Conservation (phyloP, 768 basidiomycete species). For the Amanita fuliginea region DNA sequence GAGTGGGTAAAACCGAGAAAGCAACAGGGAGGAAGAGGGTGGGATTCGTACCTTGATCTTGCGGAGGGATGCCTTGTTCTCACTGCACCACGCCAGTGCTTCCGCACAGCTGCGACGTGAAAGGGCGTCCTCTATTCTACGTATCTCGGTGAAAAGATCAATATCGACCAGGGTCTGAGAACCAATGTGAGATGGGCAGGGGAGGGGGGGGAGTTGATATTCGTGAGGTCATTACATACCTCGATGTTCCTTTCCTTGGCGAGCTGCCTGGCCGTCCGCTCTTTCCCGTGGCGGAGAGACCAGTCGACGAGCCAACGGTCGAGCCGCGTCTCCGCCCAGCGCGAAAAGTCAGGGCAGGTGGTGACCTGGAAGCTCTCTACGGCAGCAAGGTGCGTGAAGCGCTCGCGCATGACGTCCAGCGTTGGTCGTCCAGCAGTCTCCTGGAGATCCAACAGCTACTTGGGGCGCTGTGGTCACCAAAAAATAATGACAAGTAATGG, state of each 20-base stretch:
- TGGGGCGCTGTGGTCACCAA: background rate
- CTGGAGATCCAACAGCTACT: slow-evolving; percentile 37
- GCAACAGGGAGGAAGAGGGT: background rate
- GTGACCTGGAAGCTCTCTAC: slow-evolving; percentile 47
- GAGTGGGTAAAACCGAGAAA: slow-evolving; percentile 6
- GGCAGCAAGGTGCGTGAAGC: slow-evolving; percentile 57
- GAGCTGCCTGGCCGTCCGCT: slow-evolving; percentile 64
- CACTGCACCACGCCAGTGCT: slow-evolving; percentile 91
- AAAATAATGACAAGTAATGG: too few species aligned
- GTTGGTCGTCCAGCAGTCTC: slow-evolving; percentile 44
- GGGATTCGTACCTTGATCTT: slow-evolving; percentile 63
- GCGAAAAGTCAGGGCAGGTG: slow-evolving; percentile 46
- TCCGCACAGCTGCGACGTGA: slow-evolving; percentile 69
- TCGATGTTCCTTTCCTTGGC: slow-evolving; percentile 73
- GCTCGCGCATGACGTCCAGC: slow-evolving; percentile 62
- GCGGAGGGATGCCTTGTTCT: slow-evolving; percentile 86
- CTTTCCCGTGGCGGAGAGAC: slow-evolving; percentile 71
- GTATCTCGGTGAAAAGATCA: slow-evolving; percentile 84
- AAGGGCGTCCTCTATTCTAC: slow-evolving; percentile 76
- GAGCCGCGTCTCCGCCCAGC: slow-evolving; percentile 73
- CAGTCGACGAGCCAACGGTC: slow-evolving; percentile 93
- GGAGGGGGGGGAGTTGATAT: too few species aligned
- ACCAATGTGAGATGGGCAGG: background rate
- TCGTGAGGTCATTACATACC: slow-evolving; percentile 23
- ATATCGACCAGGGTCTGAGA: slow-evolving; percentile 77